Conservation (phyloP, 2,329 filamentous ascomycete species). For the Sarocladium oryzae region DNA sequence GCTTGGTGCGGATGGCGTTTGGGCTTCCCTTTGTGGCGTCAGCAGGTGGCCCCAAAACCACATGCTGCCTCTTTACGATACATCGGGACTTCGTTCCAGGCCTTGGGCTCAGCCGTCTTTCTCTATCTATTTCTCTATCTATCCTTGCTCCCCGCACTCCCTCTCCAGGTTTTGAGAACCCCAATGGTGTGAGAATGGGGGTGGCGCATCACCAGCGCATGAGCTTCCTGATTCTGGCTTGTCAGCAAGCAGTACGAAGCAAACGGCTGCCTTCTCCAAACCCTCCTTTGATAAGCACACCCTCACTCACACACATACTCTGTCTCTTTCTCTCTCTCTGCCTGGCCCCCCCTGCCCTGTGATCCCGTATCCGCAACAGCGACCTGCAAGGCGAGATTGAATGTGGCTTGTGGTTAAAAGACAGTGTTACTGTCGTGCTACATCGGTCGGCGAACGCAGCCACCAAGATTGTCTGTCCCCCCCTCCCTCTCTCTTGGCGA, state of each 20-base stretch:
- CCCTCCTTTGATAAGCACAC: no score
- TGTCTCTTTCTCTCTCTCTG: background rate
- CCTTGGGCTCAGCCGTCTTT: background rate
- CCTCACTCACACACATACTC: no score
- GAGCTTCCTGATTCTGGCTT: background rate
- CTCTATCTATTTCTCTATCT: background rate
- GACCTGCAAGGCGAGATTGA: slow-evolving; percentile 7
- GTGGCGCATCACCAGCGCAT: slow-evolving; percentile 5
- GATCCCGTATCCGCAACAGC: slow-evolving; percentile 4
- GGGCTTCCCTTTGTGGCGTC: background rate
- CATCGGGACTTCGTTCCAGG: background rate
- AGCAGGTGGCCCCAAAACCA: background rate
- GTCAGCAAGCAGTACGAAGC: background rate
- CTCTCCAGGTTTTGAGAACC: background rate
- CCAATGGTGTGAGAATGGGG: background rate
- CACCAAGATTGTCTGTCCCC: background rate
- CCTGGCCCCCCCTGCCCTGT: background rate
- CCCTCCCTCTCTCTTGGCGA: no score
- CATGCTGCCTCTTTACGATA: background rate
- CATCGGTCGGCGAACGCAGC: slow-evolving; percentile 6
- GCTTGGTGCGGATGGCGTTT: background rate
- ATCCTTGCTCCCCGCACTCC: background rate
- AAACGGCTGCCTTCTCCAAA: background rate
- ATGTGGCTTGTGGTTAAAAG: background rate
- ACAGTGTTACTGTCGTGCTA: background rate